Evolutionary conservation across 2,329 filamentous ascomycete species (phyloP), one percentile per base, ranked within the genome.

Genomic region (Exophiala xenobiotica): DNA sequence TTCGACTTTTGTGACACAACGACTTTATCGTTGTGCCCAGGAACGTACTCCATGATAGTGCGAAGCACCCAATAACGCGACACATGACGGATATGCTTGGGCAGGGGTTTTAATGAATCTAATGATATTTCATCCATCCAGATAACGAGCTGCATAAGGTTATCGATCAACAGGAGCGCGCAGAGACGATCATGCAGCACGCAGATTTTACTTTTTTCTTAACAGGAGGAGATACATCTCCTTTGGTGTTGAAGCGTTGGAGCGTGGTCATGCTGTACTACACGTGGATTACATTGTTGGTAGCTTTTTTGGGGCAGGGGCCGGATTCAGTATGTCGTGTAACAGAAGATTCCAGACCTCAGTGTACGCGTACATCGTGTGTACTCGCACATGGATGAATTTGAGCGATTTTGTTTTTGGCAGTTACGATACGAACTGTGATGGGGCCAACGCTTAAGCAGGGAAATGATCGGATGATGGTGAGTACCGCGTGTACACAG

Each of bases 401-500:
- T 35, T 35, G 31, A 35, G 31, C 31, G 31, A 35, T 14, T 35
- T 35, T n/a, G n/a, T n/a, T n/a, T n/a, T n/a, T n/a, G n/a, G n/a
- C n/a, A n/a, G n/a, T 35, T 7, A 4, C 31, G 18, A 4, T 35
- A 35, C 18, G 5, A 5, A 5, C 31, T 14, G 5, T 3, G n/a
- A 35, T 14, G 31, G 31, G 31, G 5, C 18, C 31, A 35, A 14
- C 31, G 31, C 31, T 35, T 35, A 35, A 8, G 31, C 18, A 16
- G 12, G 31, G 31, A 35, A 35, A 16, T 16, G n/a, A 35, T 35
- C n/a, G 31, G 31, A 4, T 16, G 31, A 35, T 16, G 3, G 8
- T 31, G 27, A n/a, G 3, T 3, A 4, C 27, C 14, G n/a, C 27
- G 3, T 4, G 27, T 31, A 3, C 3, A 3, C 27, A 14, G 31